Base-by-base conservation (phyloP, 108 stramenopile genomes). In the Pseudonitzschia delicatissima region DNA sequence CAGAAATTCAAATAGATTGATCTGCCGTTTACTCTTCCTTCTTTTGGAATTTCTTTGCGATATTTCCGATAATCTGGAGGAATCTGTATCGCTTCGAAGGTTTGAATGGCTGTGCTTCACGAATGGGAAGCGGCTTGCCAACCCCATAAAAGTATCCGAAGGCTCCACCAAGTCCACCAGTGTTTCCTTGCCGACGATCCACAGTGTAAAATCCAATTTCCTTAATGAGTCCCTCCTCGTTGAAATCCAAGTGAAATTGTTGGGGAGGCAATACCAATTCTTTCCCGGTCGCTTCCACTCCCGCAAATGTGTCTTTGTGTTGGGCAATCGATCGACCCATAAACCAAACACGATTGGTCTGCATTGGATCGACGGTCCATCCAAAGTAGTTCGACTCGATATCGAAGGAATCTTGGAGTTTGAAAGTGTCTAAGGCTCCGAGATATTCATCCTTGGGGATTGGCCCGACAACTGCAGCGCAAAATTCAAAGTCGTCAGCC, bases 121-220 rank as follows among this genome's bases (percentile, higher is more conserved):
- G 82, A 52, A 88, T 76, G 2, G 86, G 86, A 12, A 88, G 60
- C 17, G 84, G 72, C 64, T 80, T 81, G 0, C 91, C 91, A 13
- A 87, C 84, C 36, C 81, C 91, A 62, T 84, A 92, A 63, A 92
- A 82, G 64, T 74, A 87, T 39, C 82, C 91, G 70, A 87, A 92
- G 6, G 84, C 91, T 32, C 90, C 90, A 34, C 91, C 91, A 25
- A 92, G 64, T 23, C 91, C 91, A 39, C 91, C 91, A 32, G 91
- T 92, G 74, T 92, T 92, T n/a, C 91, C 91, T 44, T 84, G 75
- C 28, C 83, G 68, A 34, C 86, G 77, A 81, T 88, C 91, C 11
- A 82, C 78, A 2, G 86, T 85, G 62, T 92, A 88, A 55, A 88
- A 85, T 31, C 87, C 87, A 64, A 81, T 81, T 69, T 92, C 85